These are phyloP conservation scores for Lasiodiplodia sp. DNA, from an alignment of 2,329 filamentous ascomycete genomes.

Conservation along the genomic window DNA sequence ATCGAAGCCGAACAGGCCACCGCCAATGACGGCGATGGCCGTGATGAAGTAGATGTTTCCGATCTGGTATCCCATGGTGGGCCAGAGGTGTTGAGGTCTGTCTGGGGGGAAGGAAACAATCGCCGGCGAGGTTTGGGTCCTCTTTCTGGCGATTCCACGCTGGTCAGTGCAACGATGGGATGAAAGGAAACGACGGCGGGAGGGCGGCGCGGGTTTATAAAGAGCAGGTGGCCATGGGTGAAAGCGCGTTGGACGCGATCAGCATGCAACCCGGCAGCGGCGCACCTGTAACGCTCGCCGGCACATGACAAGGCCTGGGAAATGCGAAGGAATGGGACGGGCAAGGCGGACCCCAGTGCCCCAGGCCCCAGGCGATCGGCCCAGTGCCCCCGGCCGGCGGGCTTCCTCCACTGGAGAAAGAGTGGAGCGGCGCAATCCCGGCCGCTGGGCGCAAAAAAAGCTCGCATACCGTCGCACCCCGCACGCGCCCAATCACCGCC, in stretches of 20 bases:
- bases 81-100: not conserved
- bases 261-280: not conserved
- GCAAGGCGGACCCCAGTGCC: constrained; percentile 18
- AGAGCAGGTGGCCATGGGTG: not conserved
- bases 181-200: not conserved
- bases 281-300: constrained; percentile 17
- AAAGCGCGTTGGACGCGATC: constrained; percentile 1
- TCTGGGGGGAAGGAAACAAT: not conserved
- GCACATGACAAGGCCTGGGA: constrained; percentile 21
- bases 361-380: constrained; percentile 24
- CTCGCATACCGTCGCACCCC: not conserved
- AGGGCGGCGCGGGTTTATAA: constrained; percentile 24
- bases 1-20: constrained; percentile 79
- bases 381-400: not conserved
- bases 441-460: not conserved
- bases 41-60: constrained; percentile 67
- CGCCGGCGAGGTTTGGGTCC: constrained; percentile 7
- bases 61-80: constrained; percentile 40
- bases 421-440: constrained; percentile 22
- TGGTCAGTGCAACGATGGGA: constrained; percentile 14
- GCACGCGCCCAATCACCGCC: constrained; percentile 12
- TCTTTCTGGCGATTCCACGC: not conserved
- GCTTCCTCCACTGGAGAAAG: constrained; percentile 21
- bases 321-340: constrained; percentile 11
- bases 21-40: constrained; percentile 65